Evolutionary conservation across 139 green algal species (phyloP).

Genomic region (Chlorokybus atmophyticus): DNA sequence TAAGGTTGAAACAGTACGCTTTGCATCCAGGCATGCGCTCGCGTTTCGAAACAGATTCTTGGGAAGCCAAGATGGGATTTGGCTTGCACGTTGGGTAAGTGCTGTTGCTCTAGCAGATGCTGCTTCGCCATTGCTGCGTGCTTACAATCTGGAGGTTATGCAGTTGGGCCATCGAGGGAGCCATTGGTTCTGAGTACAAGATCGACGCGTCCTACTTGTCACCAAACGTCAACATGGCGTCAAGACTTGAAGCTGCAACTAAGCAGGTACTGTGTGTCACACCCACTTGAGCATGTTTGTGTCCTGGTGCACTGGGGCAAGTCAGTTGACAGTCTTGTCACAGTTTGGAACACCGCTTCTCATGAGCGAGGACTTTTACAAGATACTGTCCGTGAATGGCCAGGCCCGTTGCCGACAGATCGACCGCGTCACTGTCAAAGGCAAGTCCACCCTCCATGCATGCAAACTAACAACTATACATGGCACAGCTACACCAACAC

Average conservation of each 20-base stretch:
- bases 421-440: constrained; percentile 86
- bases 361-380: constrained; percentile 61
- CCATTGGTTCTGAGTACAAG: constrained; percentile 86
- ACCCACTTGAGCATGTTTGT: not conserved
- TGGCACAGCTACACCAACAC: not conserved
- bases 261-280: too few relatives aligned
- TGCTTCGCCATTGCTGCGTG: not conserved
- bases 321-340: constrained; percentile 59
- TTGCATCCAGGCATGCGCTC: constrained; percentile 50
- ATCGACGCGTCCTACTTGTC: constrained; percentile 90
- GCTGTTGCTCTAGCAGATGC: too few relatives aligned
- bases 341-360: constrained; percentile 76
- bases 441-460: constrained; percentile 12
- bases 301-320: not conserved
- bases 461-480: not conserved
- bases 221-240: constrained; percentile 94
- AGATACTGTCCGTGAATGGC: constrained; percentile 39
- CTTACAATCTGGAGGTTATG: too few relatives aligned
- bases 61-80: constrained; percentile 70
- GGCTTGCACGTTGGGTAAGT: constrained; percentile 81
- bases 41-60: not conserved
- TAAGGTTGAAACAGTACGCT: constrained; percentile 25
- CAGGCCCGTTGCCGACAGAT: constrained; percentile 54
- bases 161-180: constrained; percentile 93
- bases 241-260: constrained; percentile 80